Percentiles rank a stretch among this genome's conserved stretches.
phyloP scores from a whole-genome alignment of 148 eudicot species.

The Gaultheria prostrata region DNA sequence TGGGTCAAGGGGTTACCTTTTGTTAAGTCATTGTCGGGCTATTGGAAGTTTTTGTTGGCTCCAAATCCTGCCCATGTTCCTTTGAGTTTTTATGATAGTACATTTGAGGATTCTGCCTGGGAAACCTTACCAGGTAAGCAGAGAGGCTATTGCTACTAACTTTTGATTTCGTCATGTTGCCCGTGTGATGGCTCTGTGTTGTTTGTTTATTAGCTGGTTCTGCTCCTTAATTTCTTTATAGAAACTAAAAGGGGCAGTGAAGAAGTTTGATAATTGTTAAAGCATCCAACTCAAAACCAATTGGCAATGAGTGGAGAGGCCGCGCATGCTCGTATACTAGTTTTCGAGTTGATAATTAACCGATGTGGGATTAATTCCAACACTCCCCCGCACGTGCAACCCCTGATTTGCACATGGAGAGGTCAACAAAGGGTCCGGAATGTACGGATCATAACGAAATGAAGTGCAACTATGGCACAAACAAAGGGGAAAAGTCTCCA shows the following conservation, averaged over 20 bases:
- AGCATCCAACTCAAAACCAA: too few relatives aligned
- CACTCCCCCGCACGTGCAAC: too few relatives aligned
- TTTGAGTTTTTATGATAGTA: slow-evolving; percentile 42
- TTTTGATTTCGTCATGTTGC: slow-evolving; percentile 2
- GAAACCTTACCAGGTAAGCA: slow-evolving; percentile 71
- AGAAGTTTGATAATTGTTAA: not conserved
- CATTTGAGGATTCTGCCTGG: slow-evolving; percentile 79
- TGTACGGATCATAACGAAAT: too few relatives aligned
- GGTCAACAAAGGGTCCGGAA: too few relatives aligned
- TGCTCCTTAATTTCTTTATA: not conserved
- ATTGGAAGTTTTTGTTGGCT: slow-evolving; percentile 85
- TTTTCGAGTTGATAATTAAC: too few relatives aligned
- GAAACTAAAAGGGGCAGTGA: not conserved
- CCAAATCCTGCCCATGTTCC: slow-evolving; percentile 55
- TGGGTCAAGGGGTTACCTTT: slow-evolving; percentile 92
- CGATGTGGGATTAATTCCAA: too few relatives aligned
- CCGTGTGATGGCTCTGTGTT: not conserved
- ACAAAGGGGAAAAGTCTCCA: too few relatives aligned
- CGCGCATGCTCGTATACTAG: too few relatives aligned
- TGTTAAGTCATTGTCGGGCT: slow-evolving; percentile 84
- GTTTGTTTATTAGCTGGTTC: not conserved
- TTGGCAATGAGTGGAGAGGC: too few relatives aligned
- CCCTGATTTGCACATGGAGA: too few relatives aligned
- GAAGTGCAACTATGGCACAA: too few relatives aligned
- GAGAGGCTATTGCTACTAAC: not conserved